These are phyloP conservation scores for Juglanconis juglandina DNA, from an alignment of 2,329 filamentous ascomycete species.

Conservation along the genomic window DNA sequence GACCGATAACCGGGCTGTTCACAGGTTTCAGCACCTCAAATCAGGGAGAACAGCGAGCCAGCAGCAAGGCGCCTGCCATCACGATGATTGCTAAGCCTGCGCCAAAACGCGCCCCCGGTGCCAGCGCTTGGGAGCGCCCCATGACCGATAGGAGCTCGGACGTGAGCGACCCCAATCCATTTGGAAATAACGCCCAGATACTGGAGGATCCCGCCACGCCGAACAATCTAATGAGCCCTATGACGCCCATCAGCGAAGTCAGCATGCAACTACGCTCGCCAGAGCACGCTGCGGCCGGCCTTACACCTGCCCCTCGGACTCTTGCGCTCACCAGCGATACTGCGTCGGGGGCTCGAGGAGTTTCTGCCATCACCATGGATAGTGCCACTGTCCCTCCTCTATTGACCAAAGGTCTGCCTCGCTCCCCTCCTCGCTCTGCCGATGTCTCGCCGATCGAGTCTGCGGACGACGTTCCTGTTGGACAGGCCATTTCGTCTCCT, in stretches of 20 bases:
- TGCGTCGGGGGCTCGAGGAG: slow-evolving; percentile 4
- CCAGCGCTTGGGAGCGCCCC: slow-evolving; percentile 46
- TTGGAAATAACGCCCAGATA: slow-evolving; percentile 58
- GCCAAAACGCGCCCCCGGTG: slow-evolving; percentile 29
- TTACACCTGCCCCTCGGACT: slow-evolving; percentile 13
- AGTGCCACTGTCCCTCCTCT: slow-evolving; percentile 1
- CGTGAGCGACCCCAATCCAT: slow-evolving; percentile 64
- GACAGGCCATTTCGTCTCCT: neutral
- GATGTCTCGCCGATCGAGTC: slow-evolving; percentile 4
- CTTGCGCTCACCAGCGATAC: slow-evolving; percentile 10
- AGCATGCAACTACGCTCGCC: slow-evolving; percentile 12
- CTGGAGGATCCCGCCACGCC: slow-evolving; percentile 14
- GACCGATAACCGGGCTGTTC: slow-evolving; percentile 79
- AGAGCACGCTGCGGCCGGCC: neutral
- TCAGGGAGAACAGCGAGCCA: slow-evolving; percentile 36
- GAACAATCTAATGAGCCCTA: slow-evolving; percentile 1
- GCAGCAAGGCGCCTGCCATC: slow-evolving; percentile 44
- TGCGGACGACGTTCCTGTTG: slow-evolving; percentile 5
- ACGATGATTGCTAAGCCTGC: slow-evolving; percentile 30
- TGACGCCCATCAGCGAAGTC: slow-evolving; percentile 15
- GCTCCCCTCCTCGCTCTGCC: neutral
- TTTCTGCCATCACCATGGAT: slow-evolving; percentile 4
- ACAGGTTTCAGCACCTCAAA: slow-evolving; percentile 51
- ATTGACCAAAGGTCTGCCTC: neutral
- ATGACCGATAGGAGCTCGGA: slow-evolving; percentile 38